Evolutionary conservation across 768 basidiomycete genomes (phyloP), one percentile per base, ranked within the genome.

Genomic region (Hypholoma fasciculare): DNA sequence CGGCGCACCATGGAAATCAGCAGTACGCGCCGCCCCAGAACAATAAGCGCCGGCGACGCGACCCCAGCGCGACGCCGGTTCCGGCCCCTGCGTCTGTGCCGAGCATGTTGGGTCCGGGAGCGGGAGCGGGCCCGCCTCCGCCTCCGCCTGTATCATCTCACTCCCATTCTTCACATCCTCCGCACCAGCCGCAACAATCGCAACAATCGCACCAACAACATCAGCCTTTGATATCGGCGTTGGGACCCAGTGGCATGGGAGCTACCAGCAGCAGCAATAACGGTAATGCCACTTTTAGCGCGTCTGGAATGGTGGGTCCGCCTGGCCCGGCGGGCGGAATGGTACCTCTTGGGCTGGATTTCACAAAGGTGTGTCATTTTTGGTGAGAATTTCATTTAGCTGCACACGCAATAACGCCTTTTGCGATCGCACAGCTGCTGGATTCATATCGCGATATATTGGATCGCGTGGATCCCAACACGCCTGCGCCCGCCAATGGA

Each of bases 371-470:
- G 36, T 8, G 59, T 58, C n/a, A 52, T 52, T 0, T 49, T 0
- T 34, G 39, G 14, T 26, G 12, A 4, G n/a, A 54, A 27, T 38
- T 4, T 55, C 14, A 30, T 17, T 42, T 3, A 20, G 6, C 11
- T 14, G 27, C 27, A 49, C 27, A 23, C 23, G 23, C 23, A 30
- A 17, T 27, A 27, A 47, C 19, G 23, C 46, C 17, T 20, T 27
- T 49, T 39, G 13, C 40, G 13, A 14, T 19, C 40, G 13, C n/a
- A 39, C 39, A 60, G 65, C 56, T 74, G 27, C 54, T 66, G 34
- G 61, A 71, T 30, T 63, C 69, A n/a, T 74, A 74, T 62, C 64
- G 62, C 42, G 62, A 66, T 56, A 66, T 77, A 57, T 64, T 76
- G 2, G 73, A 73, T 39, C 66, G 61, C 26, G 63, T 62, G 13